A percentile compares a stretch with the other conserved stretches of the same genome.
Conservation (phyloP, 768 basidiomycete species). For the Podaxis sp. region DNA sequence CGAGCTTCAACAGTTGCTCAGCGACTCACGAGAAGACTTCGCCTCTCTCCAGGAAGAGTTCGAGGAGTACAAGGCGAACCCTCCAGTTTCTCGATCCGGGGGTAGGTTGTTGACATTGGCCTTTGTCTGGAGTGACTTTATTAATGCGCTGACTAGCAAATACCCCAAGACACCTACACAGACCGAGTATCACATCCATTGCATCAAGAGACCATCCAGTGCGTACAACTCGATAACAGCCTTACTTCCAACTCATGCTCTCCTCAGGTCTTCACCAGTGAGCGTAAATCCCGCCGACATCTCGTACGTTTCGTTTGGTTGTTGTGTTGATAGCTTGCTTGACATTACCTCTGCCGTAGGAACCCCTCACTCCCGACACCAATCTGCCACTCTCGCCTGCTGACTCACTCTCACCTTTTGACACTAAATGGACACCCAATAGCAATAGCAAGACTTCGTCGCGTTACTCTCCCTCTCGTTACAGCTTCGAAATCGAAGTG, state of each 20-base stretch:
- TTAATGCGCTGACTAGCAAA: slow-evolving; percentile 26
- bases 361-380: slow-evolving; percentile 45
- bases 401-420: slow-evolving; percentile 35
- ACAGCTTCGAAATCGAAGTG: slow-evolving; percentile 47
- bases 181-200: slow-evolving; percentile 45
- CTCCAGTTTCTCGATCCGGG: slow-evolving; percentile 37
- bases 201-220: slow-evolving; percentile 37
- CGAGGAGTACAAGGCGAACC: slow-evolving; percentile 65
- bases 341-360: slow-evolving; percentile 23
- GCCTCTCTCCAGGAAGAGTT: slow-evolving; percentile 69
- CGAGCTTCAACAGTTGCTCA: slow-evolving; percentile 72
- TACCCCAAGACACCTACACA: slow-evolving; percentile 42
- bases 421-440: slow-evolving; percentile 29
- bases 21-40: slow-evolving; percentile 77
- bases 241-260: background rate
- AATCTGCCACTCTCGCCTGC: slow-evolving; percentile 44
- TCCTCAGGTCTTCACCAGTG: slow-evolving; percentile 5
- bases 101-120: slow-evolving; percentile 31
- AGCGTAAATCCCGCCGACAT: slow-evolving; percentile 12
- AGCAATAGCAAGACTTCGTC: slow-evolving; percentile 28
- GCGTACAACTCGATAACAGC: slow-evolving; percentile 3
- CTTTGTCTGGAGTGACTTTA: background rate
- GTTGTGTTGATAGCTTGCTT: background rate
- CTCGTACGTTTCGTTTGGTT: background rate
- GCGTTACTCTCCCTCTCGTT: slow-evolving; percentile 30